Percentiles rank a stretch among this genome's conserved stretches.
These are phyloP conservation scores for Sporothrix curviconia DNA, from an alignment of 2,329 filamentous ascomycete genomes.

Conservation along the genomic window DNA sequence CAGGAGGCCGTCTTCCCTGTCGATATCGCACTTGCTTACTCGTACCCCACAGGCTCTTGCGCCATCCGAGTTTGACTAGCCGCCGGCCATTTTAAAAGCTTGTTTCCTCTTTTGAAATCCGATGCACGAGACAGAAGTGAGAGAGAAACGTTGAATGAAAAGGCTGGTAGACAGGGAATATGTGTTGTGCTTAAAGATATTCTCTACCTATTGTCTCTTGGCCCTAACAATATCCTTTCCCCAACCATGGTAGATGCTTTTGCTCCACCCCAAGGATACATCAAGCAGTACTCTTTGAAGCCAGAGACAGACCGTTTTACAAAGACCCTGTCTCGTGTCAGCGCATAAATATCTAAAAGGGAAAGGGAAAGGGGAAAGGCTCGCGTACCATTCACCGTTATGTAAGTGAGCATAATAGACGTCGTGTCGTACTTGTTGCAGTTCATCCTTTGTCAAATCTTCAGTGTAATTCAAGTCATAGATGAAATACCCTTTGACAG, in stretches of 20 bases:
- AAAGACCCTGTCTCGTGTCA: background rate
- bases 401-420: background rate
- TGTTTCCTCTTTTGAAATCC: background rate
- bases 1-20: background rate
- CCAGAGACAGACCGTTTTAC: constrained; percentile 4
- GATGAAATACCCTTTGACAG: constrained; percentile 3
- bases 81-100: background rate
- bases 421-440: background rate
- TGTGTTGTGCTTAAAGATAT: background rate
- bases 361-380: background rate
- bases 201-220: background rate
- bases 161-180: no score
- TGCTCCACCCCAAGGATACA: constrained; percentile 9
- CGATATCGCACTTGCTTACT: no score
- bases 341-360: background rate
- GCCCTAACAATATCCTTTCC: constrained; percentile 1
- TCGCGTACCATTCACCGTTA: background rate
- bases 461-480: constrained; percentile 6
- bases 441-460: constrained; percentile 3
- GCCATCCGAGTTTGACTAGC: background rate
- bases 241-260: constrained; percentile 2
- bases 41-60: no score
- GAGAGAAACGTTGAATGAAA: no score
- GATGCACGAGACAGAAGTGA: background rate
- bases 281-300: constrained; percentile 6